Evolutionary conservation across 2,329 filamentous ascomycete species (phyloP).

Genomic region (Claviceps sp.): DNA sequence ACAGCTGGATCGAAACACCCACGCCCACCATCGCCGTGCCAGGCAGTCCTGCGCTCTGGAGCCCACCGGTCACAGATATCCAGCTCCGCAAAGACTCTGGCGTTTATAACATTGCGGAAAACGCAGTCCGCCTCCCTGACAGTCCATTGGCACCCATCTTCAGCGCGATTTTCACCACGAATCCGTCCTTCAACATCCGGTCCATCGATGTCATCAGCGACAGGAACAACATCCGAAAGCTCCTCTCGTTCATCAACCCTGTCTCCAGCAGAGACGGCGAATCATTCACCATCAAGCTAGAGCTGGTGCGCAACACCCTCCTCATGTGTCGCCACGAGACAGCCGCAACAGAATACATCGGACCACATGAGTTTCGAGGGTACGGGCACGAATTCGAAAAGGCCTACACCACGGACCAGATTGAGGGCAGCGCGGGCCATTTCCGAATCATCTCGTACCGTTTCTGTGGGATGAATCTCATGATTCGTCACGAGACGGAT

Average conservation of each 20-base stretch:
- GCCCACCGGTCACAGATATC: conserved; percentile 12
- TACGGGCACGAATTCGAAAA: conserved; percentile 33
- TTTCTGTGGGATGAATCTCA: conserved; percentile 25
- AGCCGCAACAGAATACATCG: conserved; percentile 16
- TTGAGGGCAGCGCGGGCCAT: conserved; percentile 27
- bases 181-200: conserved; percentile 26
- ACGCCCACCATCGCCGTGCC: conserved; percentile 31
- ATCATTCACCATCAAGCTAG: conserved; percentile 27
- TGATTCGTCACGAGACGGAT: conserved; percentile 31
- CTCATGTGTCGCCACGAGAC: conserved; percentile 24
- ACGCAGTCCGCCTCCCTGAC: conserved; percentile 28
- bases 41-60: conserved; percentile 24
- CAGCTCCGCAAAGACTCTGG: conserved; percentile 25
- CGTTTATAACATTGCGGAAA: conserved; percentile 28
- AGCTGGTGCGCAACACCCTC: conserved; percentile 23
- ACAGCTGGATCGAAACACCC: conserved; percentile 32
- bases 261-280: conserved; percentile 13
- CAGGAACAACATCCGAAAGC: conserved; percentile 34
- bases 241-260: conserved; percentile 28
- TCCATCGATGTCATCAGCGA: conserved; percentile 29
- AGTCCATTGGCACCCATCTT: conserved; percentile 34
- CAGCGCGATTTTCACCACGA: conserved; percentile 23
- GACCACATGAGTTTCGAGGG: conserved; percentile 23
- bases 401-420: conserved; percentile 22
- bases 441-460: conserved; percentile 30